These are phyloP conservation scores for Nyssa sinensis DNA, from an alignment of 148 eudicot genomes.

Conservation along the genomic window DNA sequence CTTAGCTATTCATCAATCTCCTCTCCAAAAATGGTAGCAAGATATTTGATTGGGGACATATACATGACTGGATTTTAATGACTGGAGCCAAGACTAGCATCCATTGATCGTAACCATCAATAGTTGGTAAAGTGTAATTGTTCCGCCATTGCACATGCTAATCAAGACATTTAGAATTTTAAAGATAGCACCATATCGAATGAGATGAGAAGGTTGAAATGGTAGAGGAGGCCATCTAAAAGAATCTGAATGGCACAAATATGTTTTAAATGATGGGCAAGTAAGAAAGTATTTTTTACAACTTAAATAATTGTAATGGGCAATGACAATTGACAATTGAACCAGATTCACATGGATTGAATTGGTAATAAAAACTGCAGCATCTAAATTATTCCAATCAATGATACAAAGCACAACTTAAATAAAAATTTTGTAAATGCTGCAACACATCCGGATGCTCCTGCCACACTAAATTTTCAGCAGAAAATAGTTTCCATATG, in stretches of 20 bases:
- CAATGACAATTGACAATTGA: neutral
- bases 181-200: neutral
- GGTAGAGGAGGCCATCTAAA: too few species aligned
- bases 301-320: too few species aligned
- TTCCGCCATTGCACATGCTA: neutral
- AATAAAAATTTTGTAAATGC: neutral
- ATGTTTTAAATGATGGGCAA: too few species aligned
- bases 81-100: slow-evolving; percentile 2
- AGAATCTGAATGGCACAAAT: too few species aligned
- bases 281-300: too few species aligned
- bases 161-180: neutral
- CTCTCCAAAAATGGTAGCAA: too few species aligned
- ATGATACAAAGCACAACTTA: neutral
- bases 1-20: neutral
- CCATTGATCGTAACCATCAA: too few species aligned
- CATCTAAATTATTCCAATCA: neutral
- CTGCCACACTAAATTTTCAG: neutral
- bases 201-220: too few species aligned
- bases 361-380: neutral
- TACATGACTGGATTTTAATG: too few species aligned
- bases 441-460: neutral
- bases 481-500: neutral
- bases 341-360: neutral
- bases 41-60: too few species aligned
- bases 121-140: too few species aligned